Evolutionary conservation across 768 basidiomycete genomes (phyloP).

Genomic region (Naganishia kalamii): DNA sequence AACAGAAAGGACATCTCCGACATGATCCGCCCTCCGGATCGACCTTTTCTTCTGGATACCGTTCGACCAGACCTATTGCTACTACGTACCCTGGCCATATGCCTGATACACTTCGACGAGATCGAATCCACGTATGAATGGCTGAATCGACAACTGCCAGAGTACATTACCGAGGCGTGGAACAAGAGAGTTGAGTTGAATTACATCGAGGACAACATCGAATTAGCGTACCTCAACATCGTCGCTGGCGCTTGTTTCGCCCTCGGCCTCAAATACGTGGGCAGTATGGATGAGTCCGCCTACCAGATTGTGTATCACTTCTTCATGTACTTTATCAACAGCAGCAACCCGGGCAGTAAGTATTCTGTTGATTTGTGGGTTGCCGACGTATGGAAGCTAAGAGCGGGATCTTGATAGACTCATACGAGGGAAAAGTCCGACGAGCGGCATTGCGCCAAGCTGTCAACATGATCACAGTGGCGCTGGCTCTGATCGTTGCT

Average conservation of each 20-base stretch:
- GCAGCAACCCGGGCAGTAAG: slow-evolving; percentile 33
- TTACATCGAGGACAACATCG: slow-evolving; percentile 61
- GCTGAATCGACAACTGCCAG: slow-evolving; percentile 62
- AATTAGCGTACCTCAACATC: slow-evolving; percentile 86
- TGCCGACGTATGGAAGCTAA: background rate
- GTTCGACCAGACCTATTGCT: slow-evolving; percentile 84
- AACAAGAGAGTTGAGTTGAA: slow-evolving; percentile 44
- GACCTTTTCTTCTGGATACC: slow-evolving; percentile 68
- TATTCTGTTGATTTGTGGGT: slow-evolving; percentile 5
- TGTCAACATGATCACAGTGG: slow-evolving; percentile 75
- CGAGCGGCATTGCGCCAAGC: slow-evolving; percentile 80
- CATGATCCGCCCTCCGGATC: slow-evolving; percentile 74
- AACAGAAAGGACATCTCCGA: slow-evolving; percentile 78
- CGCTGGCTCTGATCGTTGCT: slow-evolving; percentile 90
- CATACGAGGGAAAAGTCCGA: slow-evolving; percentile 81
- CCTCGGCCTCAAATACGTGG: slow-evolving; percentile 85
- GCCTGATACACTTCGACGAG: slow-evolving; percentile 78
- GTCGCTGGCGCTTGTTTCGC: slow-evolving; percentile 86
- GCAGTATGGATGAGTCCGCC: slow-evolving; percentile 84
- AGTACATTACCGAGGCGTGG: slow-evolving; percentile 58
- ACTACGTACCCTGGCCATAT: slow-evolving; percentile 67
- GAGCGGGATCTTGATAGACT: slow-evolving; percentile 50
- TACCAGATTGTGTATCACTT: slow-evolving; percentile 54
- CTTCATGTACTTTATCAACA: slow-evolving; percentile 27
- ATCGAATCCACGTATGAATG: slow-evolving; percentile 69